Conservation (phyloP, 176 grass and related monocot species). For the Typha latifolia region DNA sequence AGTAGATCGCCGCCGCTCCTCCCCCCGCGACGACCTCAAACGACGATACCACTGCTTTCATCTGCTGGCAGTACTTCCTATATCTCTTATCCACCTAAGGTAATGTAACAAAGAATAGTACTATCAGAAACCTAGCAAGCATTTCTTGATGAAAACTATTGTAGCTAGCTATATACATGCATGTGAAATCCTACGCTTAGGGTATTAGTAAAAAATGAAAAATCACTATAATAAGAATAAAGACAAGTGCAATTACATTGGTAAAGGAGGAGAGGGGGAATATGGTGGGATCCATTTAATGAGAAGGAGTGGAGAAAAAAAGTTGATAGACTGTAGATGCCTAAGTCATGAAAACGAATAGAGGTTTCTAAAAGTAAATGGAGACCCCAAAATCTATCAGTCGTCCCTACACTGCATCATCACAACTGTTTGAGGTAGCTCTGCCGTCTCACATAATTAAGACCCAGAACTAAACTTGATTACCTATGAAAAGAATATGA, state of each 20-base stretch:
- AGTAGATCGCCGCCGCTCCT: conserved; percentile 44
- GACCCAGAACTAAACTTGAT: not conserved
- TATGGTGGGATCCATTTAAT: conserved; percentile 11
- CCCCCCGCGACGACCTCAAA: conserved; percentile 41
- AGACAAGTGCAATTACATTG: not conserved
- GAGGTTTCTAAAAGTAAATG: conserved; percentile 18
- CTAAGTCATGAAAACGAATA: conserved; percentile 2
- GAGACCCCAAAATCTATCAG: not conserved
- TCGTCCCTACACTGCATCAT: not conserved
- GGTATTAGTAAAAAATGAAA: not conserved
- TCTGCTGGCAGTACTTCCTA: conserved; percentile 48
- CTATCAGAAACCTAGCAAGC: not conserved
- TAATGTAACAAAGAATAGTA: not conserved
- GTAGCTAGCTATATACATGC: not conserved
- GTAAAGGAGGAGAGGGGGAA: not conserved
- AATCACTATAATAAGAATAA: not conserved
- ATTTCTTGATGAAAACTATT: not conserved
- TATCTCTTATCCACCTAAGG: conserved; percentile 62
- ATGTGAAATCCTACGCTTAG: not conserved
- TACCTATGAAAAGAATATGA: not conserved
- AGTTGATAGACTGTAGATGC: conserved; percentile 4
- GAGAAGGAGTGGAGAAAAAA: not conserved
- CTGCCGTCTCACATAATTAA: conserved; percentile 11
- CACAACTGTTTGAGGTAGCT: not conserved
- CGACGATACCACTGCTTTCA: conserved; percentile 29